phyloP scores from a whole-genome alignment of 169 alveolate genomes.

The Cardiosporidium cionae region DNA sequence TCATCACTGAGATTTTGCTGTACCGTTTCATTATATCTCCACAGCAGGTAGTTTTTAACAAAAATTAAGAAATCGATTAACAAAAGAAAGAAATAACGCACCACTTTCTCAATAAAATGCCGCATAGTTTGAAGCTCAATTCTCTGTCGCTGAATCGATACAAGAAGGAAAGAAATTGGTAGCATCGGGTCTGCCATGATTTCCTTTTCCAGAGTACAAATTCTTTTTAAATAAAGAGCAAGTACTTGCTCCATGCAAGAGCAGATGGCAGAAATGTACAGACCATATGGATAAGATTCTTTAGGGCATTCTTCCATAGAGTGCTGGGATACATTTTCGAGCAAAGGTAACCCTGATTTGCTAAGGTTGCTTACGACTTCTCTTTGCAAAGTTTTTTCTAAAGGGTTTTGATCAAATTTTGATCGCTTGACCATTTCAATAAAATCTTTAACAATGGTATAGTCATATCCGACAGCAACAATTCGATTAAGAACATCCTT shows the following conservation, averaged over 20 bases:
- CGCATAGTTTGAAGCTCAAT: background rate
- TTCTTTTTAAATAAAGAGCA: background rate
- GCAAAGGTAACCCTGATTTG: background rate
- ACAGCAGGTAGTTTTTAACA: background rate
- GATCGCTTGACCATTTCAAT: background rate
- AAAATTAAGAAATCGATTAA: background rate
- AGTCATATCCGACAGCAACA: conserved; percentile 4
- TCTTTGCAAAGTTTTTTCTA: background rate
- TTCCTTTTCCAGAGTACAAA: background rate
- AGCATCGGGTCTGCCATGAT: background rate
- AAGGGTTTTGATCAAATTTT: background rate
- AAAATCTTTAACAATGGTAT: background rate
- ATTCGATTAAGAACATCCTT: conserved; percentile 1
- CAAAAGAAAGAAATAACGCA: background rate
- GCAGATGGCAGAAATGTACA: background rate
- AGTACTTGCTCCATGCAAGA: background rate
- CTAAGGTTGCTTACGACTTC: background rate
- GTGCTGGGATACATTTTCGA: background rate
- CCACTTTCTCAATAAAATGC: background rate
- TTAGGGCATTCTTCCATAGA: too few species aligned
- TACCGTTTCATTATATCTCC: background rate
- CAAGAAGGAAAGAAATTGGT: background rate
- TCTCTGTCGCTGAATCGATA: background rate
- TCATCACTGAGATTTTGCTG: background rate
- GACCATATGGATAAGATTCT: background rate